Base-by-base conservation (phyloP, 2,329 filamentous ascomycete genomes). In the Exophiala sp. region DNA sequence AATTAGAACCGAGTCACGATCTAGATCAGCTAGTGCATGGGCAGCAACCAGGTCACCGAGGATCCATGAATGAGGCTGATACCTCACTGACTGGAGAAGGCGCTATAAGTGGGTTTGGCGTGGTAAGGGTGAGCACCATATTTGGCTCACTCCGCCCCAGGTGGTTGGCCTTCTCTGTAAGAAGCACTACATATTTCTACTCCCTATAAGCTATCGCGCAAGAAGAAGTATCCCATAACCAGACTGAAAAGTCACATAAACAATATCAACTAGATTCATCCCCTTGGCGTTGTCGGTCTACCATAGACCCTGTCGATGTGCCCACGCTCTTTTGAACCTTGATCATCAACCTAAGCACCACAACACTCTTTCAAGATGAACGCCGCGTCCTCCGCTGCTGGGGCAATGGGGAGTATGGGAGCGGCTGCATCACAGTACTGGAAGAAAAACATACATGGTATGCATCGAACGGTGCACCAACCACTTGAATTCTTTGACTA, bases 361-460 rank as follows among this genome's bases (percentile, higher is more conserved):
- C 16, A 18, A 48, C 46, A 38, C 16, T 48, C 34, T 35, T 24
- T 48, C 46, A 48, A 38, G 12, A 48, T 48, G 46, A 48, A 48
- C 29, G 12, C 24, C 14, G 29, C 21, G 34, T 36, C 29, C 29
- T 21, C 24, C n/a, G 34, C 20, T 12, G 35, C 33, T n/a, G 34
- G 8, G 5, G 47, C 35, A 18, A 24, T 18, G 20, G 41, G 41
- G 8, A 9, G 18, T 21, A 49, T 50, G 47, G 47, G 47, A 24
- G 20, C 21, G 2, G 38, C 18, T 11, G 38, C 42, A 34, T 42
- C 47, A n/a, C 47, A 50, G 36, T 50, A 50, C 12, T 50, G 47
- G 47, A 50, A 50, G 18, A 50, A 41, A 33, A n/a, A 50, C 29
- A 50, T 50, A 33, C 35, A 35, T 16, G 47, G 47, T 42, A 50